Evolutionary conservation across 495 filamentous ascomycete species (phyloP).

Genomic region (Achaetomiella virescens): DNA sequence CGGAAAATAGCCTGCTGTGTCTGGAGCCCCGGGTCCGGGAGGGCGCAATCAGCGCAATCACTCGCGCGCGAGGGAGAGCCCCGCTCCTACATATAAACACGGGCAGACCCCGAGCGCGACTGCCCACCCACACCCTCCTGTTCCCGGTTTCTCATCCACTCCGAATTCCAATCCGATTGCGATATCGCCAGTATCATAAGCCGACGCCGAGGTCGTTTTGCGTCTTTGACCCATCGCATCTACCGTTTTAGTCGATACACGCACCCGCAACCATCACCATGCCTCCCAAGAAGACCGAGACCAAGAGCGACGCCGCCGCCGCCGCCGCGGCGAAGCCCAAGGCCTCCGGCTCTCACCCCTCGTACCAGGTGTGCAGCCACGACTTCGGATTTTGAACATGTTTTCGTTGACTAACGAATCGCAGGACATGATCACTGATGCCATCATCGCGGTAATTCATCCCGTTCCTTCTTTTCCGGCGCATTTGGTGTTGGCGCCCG

Average conservation of each 20-base stretch:
- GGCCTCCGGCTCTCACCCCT: conserved; percentile 44
- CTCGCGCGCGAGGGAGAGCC: conserved; percentile 26
- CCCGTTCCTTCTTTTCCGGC: conserved; percentile 37
- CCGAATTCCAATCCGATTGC: conserved; percentile 10
- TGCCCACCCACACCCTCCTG: conserved; percentile 36
- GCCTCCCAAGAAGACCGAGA: conserved; percentile 59
- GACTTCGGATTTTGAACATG: conserved; percentile 10
- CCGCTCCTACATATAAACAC: conserved; percentile 46
- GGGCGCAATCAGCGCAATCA: conserved; percentile 30
- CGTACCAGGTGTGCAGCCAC: conserved; percentile 49
- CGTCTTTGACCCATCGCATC: neutral
- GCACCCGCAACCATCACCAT: conserved; percentile 39
- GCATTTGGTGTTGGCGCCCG: conserved; percentile 22
- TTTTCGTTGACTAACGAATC: conserved; percentile 34
- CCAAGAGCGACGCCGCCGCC: conserved; percentile 31
- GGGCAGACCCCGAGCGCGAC: conserved; percentile 42
- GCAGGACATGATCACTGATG: conserved; percentile 63
- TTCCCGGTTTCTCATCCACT: conserved; percentile 28
- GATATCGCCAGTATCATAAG: conserved; percentile 7
- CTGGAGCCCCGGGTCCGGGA: conserved; percentile 11
- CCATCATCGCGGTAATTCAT: conserved; percentile 56
- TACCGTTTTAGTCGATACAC: conserved; percentile 17
- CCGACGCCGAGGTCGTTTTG: neutral
- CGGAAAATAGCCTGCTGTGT: conserved; percentile 20
- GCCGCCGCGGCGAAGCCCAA: conserved; percentile 51